These are phyloP conservation scores for Odonthalia washingtoniensis DNA, from an alignment of 31 red algal species.

Conservation along the genomic window DNA sequence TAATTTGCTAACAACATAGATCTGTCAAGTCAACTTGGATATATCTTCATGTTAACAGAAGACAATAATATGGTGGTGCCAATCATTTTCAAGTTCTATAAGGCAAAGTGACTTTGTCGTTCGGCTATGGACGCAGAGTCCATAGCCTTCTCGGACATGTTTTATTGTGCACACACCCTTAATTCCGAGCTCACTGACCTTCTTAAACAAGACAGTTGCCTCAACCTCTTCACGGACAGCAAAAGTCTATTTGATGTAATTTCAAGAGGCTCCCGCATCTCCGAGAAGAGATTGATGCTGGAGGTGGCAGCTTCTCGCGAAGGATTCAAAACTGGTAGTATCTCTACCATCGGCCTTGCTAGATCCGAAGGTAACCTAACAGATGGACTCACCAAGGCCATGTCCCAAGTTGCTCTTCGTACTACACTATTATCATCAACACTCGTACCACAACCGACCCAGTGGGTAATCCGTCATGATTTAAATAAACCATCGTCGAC, in stretches of 20 bases:
- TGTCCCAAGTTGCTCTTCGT: neutral
- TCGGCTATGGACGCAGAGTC: neutral
- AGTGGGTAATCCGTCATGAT: too few relatives aligned
- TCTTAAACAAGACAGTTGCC: too few relatives aligned
- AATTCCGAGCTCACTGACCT: neutral
- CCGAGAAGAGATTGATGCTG: too few relatives aligned
- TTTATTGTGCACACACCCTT: neutral
- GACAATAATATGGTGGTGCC: neutral
- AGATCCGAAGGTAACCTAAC: slow-evolving; percentile 33
- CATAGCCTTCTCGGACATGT: slow-evolving; percentile 49
- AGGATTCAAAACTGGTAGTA: slow-evolving; percentile 28
- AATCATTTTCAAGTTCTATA: neutral
- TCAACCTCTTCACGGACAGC: too few relatives aligned
- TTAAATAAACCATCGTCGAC: too few relatives aligned
- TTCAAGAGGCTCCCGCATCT: slow-evolving; percentile 29
- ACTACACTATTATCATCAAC: too few relatives aligned
- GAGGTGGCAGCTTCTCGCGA: slow-evolving; percentile 15
- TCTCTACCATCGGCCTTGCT: slow-evolving; percentile 48
- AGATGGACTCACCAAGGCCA: slow-evolving; percentile 38
- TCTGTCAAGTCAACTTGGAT: slow-evolving; percentile 28
- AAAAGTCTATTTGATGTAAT: slow-evolving; percentile 42
- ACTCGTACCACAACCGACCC: too few relatives aligned
- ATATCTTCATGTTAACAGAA: slow-evolving; percentile 16
- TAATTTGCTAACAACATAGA: slow-evolving; percentile 52
- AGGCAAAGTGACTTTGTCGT: neutral